Conservation (phyloP, 129 eudicot species). For the Chrysanthemum makinoi region DNA sequence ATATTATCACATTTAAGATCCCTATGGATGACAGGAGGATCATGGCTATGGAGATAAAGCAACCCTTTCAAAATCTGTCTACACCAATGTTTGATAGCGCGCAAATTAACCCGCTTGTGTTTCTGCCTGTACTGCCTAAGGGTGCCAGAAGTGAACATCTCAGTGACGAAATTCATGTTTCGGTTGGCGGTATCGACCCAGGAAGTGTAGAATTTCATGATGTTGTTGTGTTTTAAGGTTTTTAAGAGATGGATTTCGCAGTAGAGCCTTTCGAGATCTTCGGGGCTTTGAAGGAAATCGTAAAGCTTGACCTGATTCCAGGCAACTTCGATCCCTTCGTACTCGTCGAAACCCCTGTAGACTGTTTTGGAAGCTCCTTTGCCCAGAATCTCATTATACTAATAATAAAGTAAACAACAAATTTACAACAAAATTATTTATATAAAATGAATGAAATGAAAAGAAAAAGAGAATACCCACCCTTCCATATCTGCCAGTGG, state of each 20-base stretch:
- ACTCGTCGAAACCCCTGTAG: conserved; percentile 96
- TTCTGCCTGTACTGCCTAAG: conserved; percentile 95
- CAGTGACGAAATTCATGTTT: conserved; percentile 91
- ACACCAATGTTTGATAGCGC: conserved; percentile 92
- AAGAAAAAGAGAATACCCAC: conserved; percentile 28
- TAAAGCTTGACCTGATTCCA: conserved; percentile 93
- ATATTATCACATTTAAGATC: conserved; percentile 94
- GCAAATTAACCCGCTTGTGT: conserved; percentile 74
- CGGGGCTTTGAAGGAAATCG: conserved; percentile 81
- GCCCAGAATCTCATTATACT: conserved; percentile 89
- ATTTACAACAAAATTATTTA: too few species aligned
- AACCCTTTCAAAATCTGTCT: conserved; percentile 85
- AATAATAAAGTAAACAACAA: conserved; percentile 29
- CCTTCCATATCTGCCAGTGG: conserved; percentile 96
- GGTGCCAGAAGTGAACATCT: conserved; percentile 97
- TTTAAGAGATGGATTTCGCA: conserved; percentile 89
- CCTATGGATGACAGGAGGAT: conserved; percentile 46
- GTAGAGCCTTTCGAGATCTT: conserved; percentile 84
- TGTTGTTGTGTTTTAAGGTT: conserved; percentile 83
- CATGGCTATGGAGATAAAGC: conserved; percentile 78
- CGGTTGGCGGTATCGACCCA: conserved; percentile 88
- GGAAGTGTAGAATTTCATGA: conserved; percentile 88
- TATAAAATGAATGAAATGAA: not conserved
- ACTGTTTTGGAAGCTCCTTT: conserved; percentile 96
- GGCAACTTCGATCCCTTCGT: conserved; percentile 93